Percentiles rank a stretch among this genome's conserved stretches.
These are phyloP conservation scores for Spathaspora arborariae DNA, from an alignment of 805 yeast species.

Conservation along the genomic window DNA sequence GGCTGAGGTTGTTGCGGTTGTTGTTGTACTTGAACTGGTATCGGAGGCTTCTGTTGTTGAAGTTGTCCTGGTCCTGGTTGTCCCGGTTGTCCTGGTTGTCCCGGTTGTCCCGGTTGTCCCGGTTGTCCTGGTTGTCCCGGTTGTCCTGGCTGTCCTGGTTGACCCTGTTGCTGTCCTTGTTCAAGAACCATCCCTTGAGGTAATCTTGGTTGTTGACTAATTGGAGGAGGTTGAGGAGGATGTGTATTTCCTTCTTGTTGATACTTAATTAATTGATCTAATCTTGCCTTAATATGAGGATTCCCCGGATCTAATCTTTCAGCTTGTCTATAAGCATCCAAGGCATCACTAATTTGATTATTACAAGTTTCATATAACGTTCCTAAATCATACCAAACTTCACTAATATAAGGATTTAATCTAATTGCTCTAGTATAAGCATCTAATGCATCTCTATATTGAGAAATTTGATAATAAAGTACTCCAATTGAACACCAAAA, in stretches of 20 bases:
- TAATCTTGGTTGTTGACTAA: constrained; percentile 55
- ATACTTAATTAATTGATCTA: constrained; percentile 76
- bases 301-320: constrained; percentile 92
- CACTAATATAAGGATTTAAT: constrained; percentile 91
- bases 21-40: constrained; percentile 10
- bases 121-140: constrained; percentile 9
- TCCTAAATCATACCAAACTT: constrained; percentile 98
- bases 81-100: constrained; percentile 7
- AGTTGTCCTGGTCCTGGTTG: constrained; percentile 5
- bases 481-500: constrained; percentile 98
- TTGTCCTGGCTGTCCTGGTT: constrained; percentile 8
- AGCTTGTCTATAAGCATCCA: constrained; percentile 96
- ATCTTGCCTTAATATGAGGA: constrained; percentile 88
- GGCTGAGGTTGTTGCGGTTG: constrained; percentile 9
- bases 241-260: constrained; percentile 66
- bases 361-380: constrained; percentile 96
- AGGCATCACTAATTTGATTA: constrained; percentile 89
- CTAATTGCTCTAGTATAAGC: constrained; percentile 97
- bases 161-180: constrained; percentile 25
- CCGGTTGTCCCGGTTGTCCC: too few species aligned
- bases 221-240: constrained; percentile 67
- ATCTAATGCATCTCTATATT: constrained; percentile 93
- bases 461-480: constrained; percentile 91
- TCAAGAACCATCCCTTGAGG: constrained; percentile 65
- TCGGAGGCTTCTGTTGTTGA: too few species aligned